These are phyloP conservation scores for Rhizopogon rudus DNA, from an alignment of 768 basidiomycete species.

Conservation along the genomic window DNA sequence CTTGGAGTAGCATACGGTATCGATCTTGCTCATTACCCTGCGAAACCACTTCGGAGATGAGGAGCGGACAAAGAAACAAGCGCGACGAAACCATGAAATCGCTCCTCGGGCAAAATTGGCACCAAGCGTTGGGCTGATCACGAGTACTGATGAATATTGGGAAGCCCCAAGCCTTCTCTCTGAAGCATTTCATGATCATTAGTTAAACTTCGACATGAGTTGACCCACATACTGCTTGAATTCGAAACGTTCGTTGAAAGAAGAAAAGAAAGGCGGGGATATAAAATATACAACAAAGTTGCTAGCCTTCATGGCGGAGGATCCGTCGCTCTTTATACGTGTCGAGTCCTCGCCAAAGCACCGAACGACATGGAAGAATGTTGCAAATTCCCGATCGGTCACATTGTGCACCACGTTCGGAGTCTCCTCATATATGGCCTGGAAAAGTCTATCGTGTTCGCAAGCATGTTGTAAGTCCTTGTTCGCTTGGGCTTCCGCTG, in stretches of 20 bases:
- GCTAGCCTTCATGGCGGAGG: too few species aligned
- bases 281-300: too few species aligned
- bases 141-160: conserved; percentile 1
- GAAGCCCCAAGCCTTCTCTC: conserved; percentile 10
- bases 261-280: conserved; percentile 6
- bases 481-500: too few species aligned
- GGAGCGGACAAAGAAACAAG: neutral
- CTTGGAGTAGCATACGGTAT: conserved; percentile 12
- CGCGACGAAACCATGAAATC: conserved; percentile 4
- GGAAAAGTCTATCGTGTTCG: too few species aligned
- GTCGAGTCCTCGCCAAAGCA: too few species aligned
- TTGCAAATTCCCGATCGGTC: too few species aligned
- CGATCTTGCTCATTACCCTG: neutral
- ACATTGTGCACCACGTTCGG: too few species aligned
- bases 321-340: too few species aligned
- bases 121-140: neutral
- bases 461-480: too few species aligned
- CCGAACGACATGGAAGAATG: too few species aligned
- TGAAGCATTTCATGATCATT: neutral
- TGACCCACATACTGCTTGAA: neutral
- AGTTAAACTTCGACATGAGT: too few species aligned
- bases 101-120: conserved; percentile 3
- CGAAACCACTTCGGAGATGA: neutral
- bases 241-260: neutral
- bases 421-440: too few species aligned